Base-by-base conservation (phyloP, 495 filamentous ascomycete genomes). In the Daldinia childiae region DNA sequence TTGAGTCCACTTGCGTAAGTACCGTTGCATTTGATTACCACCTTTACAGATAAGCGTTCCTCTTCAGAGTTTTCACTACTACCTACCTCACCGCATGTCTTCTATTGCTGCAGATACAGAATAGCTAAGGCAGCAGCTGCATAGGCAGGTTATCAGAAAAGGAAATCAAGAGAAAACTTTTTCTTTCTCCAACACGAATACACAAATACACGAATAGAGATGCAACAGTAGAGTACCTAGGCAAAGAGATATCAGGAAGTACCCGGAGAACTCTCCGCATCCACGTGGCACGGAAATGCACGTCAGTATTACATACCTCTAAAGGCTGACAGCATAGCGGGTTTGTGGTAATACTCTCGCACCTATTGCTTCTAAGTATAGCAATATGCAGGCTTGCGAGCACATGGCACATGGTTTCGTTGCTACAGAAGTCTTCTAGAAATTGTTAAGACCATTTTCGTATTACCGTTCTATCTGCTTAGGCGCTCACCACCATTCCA, bases 1-100 rank as follows among this genome's bases (percentile, higher is more conserved):
- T 68, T 59, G 60, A 65, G 19, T 54, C 43, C 39, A 55, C 60
- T 41, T 43, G 19, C 27, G 65, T 48, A 59, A 52, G 50, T 71
- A 73, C 68, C 61, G 74, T 76, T 63, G 45, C 64, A 76, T 76
- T 76, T 57, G 71, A 76, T 76, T 74, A 76, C 74, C 74, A 76
- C 71, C 74, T 69, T 30, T 60, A 36, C 26, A 12, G 43, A 48
- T 48, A 30, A 26, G 45, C 38, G 27, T 56, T 52, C 38, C 62
- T 48, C 62, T 27, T 50, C 29, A 56, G 51, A 65, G 32, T 51
- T 60, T 69, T 69, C 51, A 60, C 54, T 55, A 21, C 68, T 39
- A 34, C 64, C 64, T 60, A 48, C 38, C 21, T 29, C 17, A 48
- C 51, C 39, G 27, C 41, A 41, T 50, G 14, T 54, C 12, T 26